phyloP scores from a whole-genome alignment of 2,329 filamentous ascomycete genomes.

The Leptographium wingfieldii region DNA sequence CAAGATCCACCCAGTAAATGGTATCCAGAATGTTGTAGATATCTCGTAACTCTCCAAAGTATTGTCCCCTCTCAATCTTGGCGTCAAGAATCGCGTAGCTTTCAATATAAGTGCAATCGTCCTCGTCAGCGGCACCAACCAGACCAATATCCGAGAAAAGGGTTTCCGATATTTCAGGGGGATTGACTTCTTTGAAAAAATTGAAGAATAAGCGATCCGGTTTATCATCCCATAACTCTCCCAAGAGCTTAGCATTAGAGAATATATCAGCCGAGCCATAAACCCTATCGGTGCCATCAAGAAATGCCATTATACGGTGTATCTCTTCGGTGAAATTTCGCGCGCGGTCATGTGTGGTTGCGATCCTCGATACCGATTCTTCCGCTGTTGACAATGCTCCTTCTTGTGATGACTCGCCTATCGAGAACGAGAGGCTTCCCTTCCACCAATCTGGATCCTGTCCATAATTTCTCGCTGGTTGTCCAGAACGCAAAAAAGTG shows the following conservation, averaged over 20 bases:
- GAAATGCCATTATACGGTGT: conserved; percentile 50
- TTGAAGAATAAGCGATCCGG: conserved; percentile 33
- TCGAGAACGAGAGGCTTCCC: conserved; percentile 24
- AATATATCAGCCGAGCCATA: conserved; percentile 40
- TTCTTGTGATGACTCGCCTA: conserved; percentile 21
- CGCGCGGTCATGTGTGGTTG: conserved; percentile 10
- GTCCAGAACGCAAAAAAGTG: conserved; percentile 33
- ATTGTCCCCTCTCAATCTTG: conserved; percentile 62
- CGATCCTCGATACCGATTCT: conserved; percentile 17
- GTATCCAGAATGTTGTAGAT: conserved; percentile 24
- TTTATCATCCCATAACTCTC: conserved; percentile 14
- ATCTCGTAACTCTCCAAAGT: conserved; percentile 53
- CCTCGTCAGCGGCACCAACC: background rate
- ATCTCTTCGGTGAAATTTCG: conserved; percentile 38
- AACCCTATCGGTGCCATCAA: conserved; percentile 46
- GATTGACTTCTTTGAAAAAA: conserved; percentile 18
- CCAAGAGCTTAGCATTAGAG: background rate
- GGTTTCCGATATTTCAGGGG: background rate
- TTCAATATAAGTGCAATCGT: background rate
- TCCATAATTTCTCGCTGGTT: conserved; percentile 35
- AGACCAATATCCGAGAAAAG: conserved; percentile 5
- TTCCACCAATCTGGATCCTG: conserved; percentile 49
- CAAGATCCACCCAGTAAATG: conserved; percentile 17
- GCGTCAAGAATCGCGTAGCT: conserved; percentile 14
- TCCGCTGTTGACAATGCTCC: conserved; percentile 20